Evolutionary conservation across 352 stramenopile species (phyloP).

Genomic region (Phytophthora colocasiae): DNA sequence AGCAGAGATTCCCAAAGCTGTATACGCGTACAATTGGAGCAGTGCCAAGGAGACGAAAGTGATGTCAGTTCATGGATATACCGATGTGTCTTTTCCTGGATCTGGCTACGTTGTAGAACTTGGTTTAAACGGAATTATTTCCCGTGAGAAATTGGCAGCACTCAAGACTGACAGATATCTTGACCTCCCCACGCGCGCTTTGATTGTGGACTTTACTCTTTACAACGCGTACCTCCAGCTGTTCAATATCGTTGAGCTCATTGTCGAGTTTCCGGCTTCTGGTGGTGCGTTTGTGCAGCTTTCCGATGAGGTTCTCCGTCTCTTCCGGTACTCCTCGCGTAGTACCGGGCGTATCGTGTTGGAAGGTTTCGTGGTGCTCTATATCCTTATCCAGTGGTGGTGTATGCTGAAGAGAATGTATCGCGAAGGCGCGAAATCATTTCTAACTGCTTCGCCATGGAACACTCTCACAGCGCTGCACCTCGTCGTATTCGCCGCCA

Average conservation of each 20-base stretch:
- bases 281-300: slow-evolving; percentile 60
- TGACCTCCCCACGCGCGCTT: slow-evolving; percentile 64
- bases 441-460: slow-evolving; percentile 46
- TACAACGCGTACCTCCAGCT: slow-evolving; percentile 76
- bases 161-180: slow-evolving; percentile 58
- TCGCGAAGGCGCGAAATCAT: slow-evolving; percentile 32
- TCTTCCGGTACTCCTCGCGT: slow-evolving; percentile 62
- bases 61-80: slow-evolving; percentile 36
- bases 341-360: slow-evolving; percentile 49
- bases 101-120: slow-evolving; percentile 74
- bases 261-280: slow-evolving; percentile 70
- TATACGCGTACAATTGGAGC: slow-evolving; percentile 74
- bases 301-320: slow-evolving; percentile 49
- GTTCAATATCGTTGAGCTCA: slow-evolving; percentile 65
- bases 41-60: slow-evolving; percentile 28
- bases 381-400: slow-evolving; percentile 53
- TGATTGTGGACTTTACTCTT: slow-evolving; percentile 70
- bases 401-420: slow-evolving; percentile 43
- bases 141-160: slow-evolving; percentile 30
- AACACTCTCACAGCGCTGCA: slow-evolving; percentile 49
- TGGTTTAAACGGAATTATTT: slow-evolving; percentile 40
- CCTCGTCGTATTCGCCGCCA: slow-evolving; percentile 51
- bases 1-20: slow-evolving; percentile 33
- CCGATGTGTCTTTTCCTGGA: slow-evolving; percentile 48
- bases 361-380: slow-evolving; percentile 60